Evolutionary conservation across 2,329 filamentous ascomycete species (phyloP).

Genomic region (Stachybotrys chlorohalonatus): DNA sequence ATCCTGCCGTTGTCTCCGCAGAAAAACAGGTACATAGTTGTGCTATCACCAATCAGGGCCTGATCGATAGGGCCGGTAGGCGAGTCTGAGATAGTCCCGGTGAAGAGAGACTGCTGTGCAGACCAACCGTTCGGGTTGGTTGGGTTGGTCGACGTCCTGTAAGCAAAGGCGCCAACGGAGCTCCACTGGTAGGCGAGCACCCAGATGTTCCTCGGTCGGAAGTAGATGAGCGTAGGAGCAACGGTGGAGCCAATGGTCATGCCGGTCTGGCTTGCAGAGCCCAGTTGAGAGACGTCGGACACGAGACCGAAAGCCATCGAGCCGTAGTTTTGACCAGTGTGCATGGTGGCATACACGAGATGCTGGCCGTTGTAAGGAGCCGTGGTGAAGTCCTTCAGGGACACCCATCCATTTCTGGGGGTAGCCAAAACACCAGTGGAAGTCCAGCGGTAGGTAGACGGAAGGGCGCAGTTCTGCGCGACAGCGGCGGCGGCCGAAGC

Average conservation of each 20-base stretch:
- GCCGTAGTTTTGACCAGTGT: constrained; percentile 35
- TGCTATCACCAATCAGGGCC: constrained; percentile 50
- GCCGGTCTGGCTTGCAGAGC: constrained; percentile 37
- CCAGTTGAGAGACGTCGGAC: constrained; percentile 42
- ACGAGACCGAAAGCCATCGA: constrained; percentile 51
- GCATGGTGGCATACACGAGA: constrained; percentile 48
- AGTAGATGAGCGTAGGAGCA: constrained; percentile 55
- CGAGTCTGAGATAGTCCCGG: constrained; percentile 39
- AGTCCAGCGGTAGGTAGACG: neutral
- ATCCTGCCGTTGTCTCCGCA: constrained; percentile 56
- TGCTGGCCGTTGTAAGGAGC: constrained; percentile 46
- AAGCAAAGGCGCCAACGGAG: constrained; percentile 42
- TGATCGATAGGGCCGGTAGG: constrained; percentile 50
- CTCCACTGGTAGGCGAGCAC: constrained; percentile 56
- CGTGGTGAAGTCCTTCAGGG: constrained; percentile 51
- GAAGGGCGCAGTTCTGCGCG: constrained; percentile 1
- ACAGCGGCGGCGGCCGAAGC: neutral
- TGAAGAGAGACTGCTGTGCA: constrained; percentile 41
- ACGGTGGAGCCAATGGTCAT: constrained; percentile 37
- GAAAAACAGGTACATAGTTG: constrained; percentile 58
- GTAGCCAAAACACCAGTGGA: neutral
- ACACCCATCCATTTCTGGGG: constrained; percentile 1
- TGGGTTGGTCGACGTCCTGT: constrained; percentile 48
- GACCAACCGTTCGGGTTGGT: constrained; percentile 49
- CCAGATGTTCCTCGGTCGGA: constrained; percentile 50